Evolutionary conservation across 148 eudicot genomes (phyloP).

Genomic region (Heliamphora exappendiculata): DNA sequence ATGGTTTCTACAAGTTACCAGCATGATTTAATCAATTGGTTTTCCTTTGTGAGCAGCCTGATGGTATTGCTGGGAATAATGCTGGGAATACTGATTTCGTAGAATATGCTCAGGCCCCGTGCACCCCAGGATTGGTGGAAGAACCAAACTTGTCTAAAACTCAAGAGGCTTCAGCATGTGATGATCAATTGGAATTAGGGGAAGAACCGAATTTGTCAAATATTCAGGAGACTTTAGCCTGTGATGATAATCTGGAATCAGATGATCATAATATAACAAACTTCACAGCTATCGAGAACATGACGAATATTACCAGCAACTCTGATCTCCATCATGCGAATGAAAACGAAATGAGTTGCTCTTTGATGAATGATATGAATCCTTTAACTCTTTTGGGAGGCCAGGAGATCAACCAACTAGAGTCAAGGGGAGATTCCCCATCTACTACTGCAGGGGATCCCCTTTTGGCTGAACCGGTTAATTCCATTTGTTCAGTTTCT

Average conservation of each 20-base stretch:
- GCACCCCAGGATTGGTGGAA: constrained; percentile 79
- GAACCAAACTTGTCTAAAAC: constrained; percentile 64
- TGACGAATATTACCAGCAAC: constrained; percentile 28
- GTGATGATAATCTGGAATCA: constrained; percentile 63
- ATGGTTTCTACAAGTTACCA: not conserved
- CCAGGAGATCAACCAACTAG: constrained; percentile 21
- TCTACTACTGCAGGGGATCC: constrained; percentile 16
- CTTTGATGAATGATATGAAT: constrained; percentile 8
- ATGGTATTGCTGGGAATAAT: constrained; percentile 16
- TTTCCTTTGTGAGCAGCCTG: constrained; percentile 21
- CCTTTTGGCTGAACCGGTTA: constrained; percentile 14
- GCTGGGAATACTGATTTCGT: constrained; percentile 21
- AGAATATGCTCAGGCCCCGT: constrained; percentile 70
- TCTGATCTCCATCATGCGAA: constrained; percentile 16
- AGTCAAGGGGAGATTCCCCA: constrained; percentile 15
- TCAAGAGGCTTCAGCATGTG: constrained; percentile 67
- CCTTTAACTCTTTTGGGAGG: constrained; percentile 18
- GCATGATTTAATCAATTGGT: not conserved
- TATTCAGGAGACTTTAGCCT: constrained; percentile 48
- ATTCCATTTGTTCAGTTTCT: constrained; percentile 13
- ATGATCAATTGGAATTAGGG: constrained; percentile 74
- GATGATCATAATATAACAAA: constrained; percentile 47
- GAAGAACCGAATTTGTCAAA: constrained; percentile 36
- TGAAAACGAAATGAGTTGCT: constrained; percentile 16
- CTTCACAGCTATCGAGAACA: constrained; percentile 30